phyloP scores from a whole-genome alignment of 306 rosid genomes.

The Inga leiocalycina region DNA sequence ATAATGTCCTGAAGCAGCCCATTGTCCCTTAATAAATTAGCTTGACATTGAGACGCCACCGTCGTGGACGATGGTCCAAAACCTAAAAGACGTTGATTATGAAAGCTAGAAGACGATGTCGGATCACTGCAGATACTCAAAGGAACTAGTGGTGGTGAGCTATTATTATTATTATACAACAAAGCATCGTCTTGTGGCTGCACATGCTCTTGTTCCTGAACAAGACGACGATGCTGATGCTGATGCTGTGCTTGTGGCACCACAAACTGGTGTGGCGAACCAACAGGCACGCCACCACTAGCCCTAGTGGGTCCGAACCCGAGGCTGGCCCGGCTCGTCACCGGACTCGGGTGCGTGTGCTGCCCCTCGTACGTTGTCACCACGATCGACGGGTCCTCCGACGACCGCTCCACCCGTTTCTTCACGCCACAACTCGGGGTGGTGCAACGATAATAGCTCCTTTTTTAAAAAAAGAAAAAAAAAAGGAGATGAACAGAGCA shows the following conservation, averaged over 20 bases:
- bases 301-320: constrained; percentile 33
- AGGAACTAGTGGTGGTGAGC: constrained; percentile 35
- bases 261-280: constrained; percentile 16
- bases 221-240: constrained; percentile 12
- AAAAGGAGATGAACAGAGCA: too few species aligned
- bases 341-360: constrained; percentile 77
- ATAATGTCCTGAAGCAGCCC: constrained; percentile 92
- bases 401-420: constrained; percentile 88
- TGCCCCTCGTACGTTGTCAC: constrained; percentile 93
- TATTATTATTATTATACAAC: constrained; percentile 21
- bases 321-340: constrained; percentile 52
- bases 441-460: constrained; percentile 99
- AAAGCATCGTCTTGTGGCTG: constrained; percentile 25
- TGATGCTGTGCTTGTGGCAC: constrained; percentile 31
- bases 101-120: neutral
- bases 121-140: constrained; percentile 30
- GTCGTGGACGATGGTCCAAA: neutral
- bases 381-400: constrained; percentile 58
- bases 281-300: neutral
- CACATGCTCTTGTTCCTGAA: constrained; percentile 25
- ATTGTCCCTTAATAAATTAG: constrained; percentile 50
- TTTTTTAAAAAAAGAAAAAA: neutral
- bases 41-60: neutral
- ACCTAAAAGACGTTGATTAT: constrained; percentile 6
- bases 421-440: constrained; percentile 71